These are phyloP conservation scores for Zygosaccharomyces kombuchaensis DNA, from an alignment of 805 yeast genomes.

Conservation along the genomic window DNA sequence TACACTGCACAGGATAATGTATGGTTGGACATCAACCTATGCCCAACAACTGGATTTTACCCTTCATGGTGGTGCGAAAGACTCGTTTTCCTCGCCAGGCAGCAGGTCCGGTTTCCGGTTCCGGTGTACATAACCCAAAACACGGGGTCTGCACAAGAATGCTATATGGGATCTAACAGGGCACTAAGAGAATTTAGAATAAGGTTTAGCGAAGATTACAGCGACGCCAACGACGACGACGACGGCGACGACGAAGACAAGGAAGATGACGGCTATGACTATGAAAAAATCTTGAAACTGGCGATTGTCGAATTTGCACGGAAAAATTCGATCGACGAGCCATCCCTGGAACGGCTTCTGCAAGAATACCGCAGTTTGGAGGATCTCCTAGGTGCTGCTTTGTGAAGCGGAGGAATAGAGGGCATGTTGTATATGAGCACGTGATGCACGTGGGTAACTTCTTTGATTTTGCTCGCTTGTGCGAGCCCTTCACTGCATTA, in stretches of 20 bases:
- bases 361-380: constrained; percentile 6
- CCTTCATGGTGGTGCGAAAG: constrained; percentile 9
- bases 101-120: constrained; percentile 1
- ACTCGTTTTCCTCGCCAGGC: constrained; percentile 4
- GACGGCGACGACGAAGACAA: neutral
- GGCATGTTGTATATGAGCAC: neutral
- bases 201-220: neutral
- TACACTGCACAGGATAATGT: neutral
- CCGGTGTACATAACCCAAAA: constrained; percentile 8
- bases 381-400: neutral
- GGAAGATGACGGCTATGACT: neutral
- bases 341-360: constrained; percentile 2
- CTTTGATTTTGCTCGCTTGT: constrained; percentile 4
- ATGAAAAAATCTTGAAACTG: constrained; percentile 6
- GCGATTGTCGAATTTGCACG: neutral
- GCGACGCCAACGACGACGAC: neutral
- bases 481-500: neutral
- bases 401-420: neutral
- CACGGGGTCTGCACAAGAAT: constrained; percentile 1
- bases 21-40: neutral
- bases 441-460: constrained; percentile 1
- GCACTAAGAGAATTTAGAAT: constrained; percentile 2
- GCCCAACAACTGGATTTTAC: neutral
- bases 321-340: constrained; percentile 3
- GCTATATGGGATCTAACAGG: constrained; percentile 5